These are phyloP conservation scores for Talaromyces funiculosus DNA, from an alignment of 2,329 filamentous ascomycete species.

Conservation along the genomic window DNA sequence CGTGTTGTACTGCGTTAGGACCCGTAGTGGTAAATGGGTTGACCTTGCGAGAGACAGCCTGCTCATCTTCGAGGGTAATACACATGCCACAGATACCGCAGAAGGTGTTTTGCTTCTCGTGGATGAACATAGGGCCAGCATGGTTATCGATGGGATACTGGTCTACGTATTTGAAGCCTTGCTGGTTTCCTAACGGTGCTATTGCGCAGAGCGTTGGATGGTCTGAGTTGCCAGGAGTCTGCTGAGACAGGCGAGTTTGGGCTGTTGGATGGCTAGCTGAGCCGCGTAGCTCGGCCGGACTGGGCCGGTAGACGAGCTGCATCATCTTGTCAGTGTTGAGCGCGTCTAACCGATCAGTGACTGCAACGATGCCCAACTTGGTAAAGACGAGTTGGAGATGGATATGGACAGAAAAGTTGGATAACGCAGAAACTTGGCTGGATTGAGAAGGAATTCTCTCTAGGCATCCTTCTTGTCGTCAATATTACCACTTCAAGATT, in stretches of 20 bases:
- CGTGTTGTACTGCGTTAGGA: not conserved
- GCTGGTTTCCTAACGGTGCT: not conserved
- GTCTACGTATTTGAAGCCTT: not conserved
- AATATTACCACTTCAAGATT: constrained; percentile 8
- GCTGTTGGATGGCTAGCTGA: not conserved
- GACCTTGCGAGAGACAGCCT: not conserved
- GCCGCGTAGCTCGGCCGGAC: not conserved
- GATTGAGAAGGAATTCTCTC: too few relatives aligned
- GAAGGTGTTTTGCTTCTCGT: not conserved
- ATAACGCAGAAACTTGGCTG: too few relatives aligned
- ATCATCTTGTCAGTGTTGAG: not conserved
- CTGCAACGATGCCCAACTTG: not conserved
- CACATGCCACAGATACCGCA: constrained; percentile 12
- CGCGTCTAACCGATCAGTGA: not conserved
- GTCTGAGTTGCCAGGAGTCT: not conserved
- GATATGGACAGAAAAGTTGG: too few relatives aligned
- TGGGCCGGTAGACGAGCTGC: not conserved
- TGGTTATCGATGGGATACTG: constrained; percentile 9
- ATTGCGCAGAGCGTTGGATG: not conserved
- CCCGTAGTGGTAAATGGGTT: not conserved
- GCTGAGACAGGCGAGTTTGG: not conserved
- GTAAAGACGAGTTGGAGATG: not conserved
- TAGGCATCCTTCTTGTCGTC: constrained; percentile 2
- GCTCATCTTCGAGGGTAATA: constrained; percentile 13
- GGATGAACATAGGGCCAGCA: constrained; percentile 11